Evolutionary conservation across 2,329 filamentous ascomycete species (phyloP), one percentile per base, ranked within the genome.

Genomic region (Trichoderma atrobrunneum): DNA sequence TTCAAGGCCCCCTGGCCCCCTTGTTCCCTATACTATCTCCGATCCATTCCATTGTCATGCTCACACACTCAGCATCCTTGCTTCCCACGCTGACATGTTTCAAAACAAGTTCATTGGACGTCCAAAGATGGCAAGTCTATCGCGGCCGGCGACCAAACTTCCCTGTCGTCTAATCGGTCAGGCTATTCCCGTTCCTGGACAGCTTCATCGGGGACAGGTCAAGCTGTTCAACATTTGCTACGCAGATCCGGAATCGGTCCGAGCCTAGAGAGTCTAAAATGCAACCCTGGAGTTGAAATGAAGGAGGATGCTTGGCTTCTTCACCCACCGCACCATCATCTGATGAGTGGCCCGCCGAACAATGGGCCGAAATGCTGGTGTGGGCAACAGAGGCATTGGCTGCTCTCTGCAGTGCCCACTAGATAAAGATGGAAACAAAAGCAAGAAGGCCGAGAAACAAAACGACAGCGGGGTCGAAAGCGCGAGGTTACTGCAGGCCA

Each of bases 191-290:
- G 61, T 65, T 59, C 36, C 59, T 71, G 34, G 61, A 66, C 30
- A 65, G 61, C 59, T 71, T 59, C 69, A 59, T 64, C 60, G 51
- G 21, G 69, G 36, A 57, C 48, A 21, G 32, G 6, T 36, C 26
- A 24, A 24, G 28, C 51, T 65, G 51, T 59, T 26, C 24, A 34
- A 26, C 69, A 51, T 60, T 26, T 30, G 14, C 43, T 4, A 51
- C 43, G 67, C 43, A 60, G 70, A 72, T 72, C 70, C 70, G 70
- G 62, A 72, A 67, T 72, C 70, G 62, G 70, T 72, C 70, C 70
- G 70, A 72, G 70, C 62, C 30, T 67, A 67, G 36, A 67, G 26
- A 11, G n/a, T 56, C 54, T 24, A 12, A 39, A 67, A 61, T 54
- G 28, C 54, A 39, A 51, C 62, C 39, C 34, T 18, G 16, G 51